These are phyloP conservation scores for Sungouiella thailandica DNA, from an alignment of 805 yeast species.

Conservation along the genomic window DNA sequence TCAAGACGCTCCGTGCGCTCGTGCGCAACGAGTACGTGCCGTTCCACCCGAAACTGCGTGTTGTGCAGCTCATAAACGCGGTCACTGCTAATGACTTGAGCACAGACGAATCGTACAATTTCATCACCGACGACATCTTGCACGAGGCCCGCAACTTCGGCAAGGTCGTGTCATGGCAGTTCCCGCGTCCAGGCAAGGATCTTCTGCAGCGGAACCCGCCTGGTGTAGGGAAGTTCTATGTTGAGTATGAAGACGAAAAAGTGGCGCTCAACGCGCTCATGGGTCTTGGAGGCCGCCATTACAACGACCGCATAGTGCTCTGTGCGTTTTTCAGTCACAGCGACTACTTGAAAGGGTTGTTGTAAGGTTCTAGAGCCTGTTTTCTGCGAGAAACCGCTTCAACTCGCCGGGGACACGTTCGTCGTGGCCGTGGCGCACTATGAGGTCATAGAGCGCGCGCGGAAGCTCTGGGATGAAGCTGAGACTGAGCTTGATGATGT, in stretches of 20 bases:
- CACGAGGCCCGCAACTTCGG: conserved; percentile 50
- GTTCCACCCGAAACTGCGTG: conserved; percentile 40
- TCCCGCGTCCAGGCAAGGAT: conserved; percentile 58
- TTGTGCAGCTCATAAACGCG: conserved; percentile 62
- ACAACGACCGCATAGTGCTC: conserved; percentile 64
- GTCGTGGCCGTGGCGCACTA: conserved; percentile 62
- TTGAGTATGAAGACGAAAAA: conserved; percentile 52
- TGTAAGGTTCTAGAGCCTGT: conserved; percentile 8
- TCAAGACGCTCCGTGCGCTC: conserved; percentile 32
- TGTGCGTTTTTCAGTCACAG: conserved; percentile 56
- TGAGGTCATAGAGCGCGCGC: conserved; percentile 53
- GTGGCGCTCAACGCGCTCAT: conserved; percentile 53
- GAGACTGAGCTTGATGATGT: conserved; percentile 70
- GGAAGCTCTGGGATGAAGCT: conserved; percentile 78
- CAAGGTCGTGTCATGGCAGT: conserved; percentile 45
- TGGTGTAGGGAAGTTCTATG: conserved; percentile 69
- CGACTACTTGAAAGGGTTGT: conserved; percentile 47
- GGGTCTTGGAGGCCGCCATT: conserved; percentile 60
- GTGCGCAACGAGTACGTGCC: conserved; percentile 34
- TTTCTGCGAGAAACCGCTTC: conserved; percentile 13
- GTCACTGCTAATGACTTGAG: conserved; percentile 60
- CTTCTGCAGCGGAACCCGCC: conserved; percentile 36
- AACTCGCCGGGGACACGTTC: conserved; percentile 32
- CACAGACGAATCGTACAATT: conserved; percentile 43
- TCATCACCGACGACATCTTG: conserved; percentile 48